A percentile compares a stretch with the other conserved stretches of the same genome.
These are phyloP conservation scores for Daphne laureola DNA, from an alignment of 441 rosid genomes.

Conservation along the genomic window DNA sequence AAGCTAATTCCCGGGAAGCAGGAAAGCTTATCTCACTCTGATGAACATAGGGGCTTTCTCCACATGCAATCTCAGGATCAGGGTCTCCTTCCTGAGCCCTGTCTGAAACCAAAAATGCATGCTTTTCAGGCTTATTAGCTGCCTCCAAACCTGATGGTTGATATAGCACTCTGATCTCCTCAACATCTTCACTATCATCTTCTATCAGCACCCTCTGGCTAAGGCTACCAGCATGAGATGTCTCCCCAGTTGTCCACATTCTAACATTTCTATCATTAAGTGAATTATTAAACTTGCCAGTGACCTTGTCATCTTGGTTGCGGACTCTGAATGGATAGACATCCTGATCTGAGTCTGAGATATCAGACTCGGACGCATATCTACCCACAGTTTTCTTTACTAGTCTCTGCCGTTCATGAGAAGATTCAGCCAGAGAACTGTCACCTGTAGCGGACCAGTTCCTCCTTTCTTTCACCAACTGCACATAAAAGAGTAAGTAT, in stretches of 20 bases:
- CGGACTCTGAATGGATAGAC: constrained; percentile 16
- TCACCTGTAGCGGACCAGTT: constrained; percentile 25
- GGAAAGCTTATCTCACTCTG: constrained; percentile 22
- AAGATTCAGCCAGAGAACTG: constrained; percentile 30
- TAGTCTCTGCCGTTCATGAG: constrained; percentile 33
- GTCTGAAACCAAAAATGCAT: constrained; percentile 8
- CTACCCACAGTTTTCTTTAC: constrained; percentile 33
- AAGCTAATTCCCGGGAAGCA: constrained; percentile 49
- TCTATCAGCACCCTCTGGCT: constrained; percentile 15
- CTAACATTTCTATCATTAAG: constrained; percentile 14
- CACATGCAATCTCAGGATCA: constrained; percentile 16
- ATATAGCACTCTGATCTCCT: constrained; percentile 29
- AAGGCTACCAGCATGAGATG: constrained; percentile 24
- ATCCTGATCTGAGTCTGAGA: constrained; percentile 43
- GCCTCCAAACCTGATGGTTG: constrained; percentile 16
- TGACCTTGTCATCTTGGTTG: constrained; percentile 3
- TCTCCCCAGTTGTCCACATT: constrained; percentile 27
- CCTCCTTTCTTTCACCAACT: constrained; percentile 31
- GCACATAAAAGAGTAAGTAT: constrained; percentile 16
- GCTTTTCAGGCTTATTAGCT: constrained; percentile 12
- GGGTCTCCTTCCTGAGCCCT: constrained; percentile 21
- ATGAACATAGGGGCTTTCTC: constrained; percentile 15
- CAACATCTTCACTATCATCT: constrained; percentile 34
- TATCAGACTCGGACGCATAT: constrained; percentile 20
- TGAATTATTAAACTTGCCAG: constrained; percentile 13